These are phyloP conservation scores for Ophiocytium majus DNA, from an alignment of 352 stramenopile species.

Conservation along the genomic window DNA sequence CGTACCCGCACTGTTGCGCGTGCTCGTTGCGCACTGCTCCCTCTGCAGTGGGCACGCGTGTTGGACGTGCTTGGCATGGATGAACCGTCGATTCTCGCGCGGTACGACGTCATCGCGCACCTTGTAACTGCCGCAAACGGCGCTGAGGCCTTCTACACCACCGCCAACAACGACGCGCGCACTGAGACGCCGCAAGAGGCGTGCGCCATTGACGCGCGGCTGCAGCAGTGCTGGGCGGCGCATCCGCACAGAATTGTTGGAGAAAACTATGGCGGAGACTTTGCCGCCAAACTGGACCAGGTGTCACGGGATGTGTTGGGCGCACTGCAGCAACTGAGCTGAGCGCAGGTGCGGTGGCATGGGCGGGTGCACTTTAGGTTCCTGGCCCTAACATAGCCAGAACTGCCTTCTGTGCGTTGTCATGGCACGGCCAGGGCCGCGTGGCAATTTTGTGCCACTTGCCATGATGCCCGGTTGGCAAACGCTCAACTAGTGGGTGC, in stretches of 20 bases:
- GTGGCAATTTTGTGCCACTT: no score
- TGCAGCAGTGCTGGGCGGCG: neutral
- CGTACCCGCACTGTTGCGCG: neutral
- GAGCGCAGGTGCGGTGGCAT: no score
- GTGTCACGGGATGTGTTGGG: neutral
- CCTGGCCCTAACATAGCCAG: no score
- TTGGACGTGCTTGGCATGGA: neutral
- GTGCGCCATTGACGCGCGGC: neutral
- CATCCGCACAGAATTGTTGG: neutral
- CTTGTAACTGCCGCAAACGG: slow-evolving; percentile 83
- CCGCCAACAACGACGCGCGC: slow-evolving; percentile 91
- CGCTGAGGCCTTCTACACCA: slow-evolving; percentile 89
- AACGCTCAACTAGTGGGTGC: no score
- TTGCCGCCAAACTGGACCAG: neutral
- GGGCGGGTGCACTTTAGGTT: no score
- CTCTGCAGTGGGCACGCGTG: neutral
- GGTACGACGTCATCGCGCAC: slow-evolving; percentile 80
- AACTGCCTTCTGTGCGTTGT: no score
- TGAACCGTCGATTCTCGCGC: slow-evolving; percentile 49
- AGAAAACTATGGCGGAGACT: neutral
- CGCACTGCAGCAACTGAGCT: no score
- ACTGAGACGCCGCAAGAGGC: slow-evolving; percentile 72
- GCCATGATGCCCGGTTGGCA: no score
- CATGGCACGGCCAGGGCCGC: no score
- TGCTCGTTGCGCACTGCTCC: neutral